Evolutionary conservation across 805 yeast species (phyloP).

Genomic region (Schwanniomyces vanrijiae): DNA sequence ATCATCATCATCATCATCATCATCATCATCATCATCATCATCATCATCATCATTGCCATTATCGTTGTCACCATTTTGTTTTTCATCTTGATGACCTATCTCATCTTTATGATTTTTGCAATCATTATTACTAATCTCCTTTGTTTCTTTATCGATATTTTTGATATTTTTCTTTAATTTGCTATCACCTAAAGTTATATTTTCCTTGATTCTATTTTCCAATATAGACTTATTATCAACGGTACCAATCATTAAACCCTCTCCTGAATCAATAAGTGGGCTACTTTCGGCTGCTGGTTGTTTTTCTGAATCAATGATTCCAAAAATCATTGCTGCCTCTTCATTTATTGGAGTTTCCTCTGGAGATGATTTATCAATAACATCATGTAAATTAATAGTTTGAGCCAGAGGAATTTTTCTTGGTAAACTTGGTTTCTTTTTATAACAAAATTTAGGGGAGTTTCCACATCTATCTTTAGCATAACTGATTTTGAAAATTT

Average conservation of each 20-base stretch:
- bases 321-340: slow-evolving; percentile 46
- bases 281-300: not conserved
- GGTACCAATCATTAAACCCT: not conserved
- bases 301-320: slow-evolving; percentile 32
- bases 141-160: slow-evolving; percentile 5
- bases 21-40: slow-evolving; percentile 27
- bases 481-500: slow-evolving; percentile 57
- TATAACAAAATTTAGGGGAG: slow-evolving; percentile 55
- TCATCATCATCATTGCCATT: slow-evolving; percentile 32
- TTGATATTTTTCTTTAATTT: not conserved
- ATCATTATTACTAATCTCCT: slow-evolving; percentile 35
- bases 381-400: not conserved
- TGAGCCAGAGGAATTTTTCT: slow-evolving; percentile 4
- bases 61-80: slow-evolving; percentile 6
- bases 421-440: slow-evolving; percentile 32
- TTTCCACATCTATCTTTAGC: slow-evolving; percentile 85
- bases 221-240: not conserved
- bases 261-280: not conserved
- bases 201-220: not conserved
- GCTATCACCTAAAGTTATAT: not conserved
- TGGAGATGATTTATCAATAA: not conserved
- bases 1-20: slow-evolving; percentile 8
- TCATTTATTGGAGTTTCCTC: slow-evolving; percentile 25
- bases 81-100: slow-evolving; percentile 5
- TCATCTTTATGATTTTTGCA: slow-evolving; percentile 7